These are phyloP conservation scores for Mycena vulgaris DNA, from an alignment of 768 basidiomycete species.

Conservation along the genomic window DNA sequence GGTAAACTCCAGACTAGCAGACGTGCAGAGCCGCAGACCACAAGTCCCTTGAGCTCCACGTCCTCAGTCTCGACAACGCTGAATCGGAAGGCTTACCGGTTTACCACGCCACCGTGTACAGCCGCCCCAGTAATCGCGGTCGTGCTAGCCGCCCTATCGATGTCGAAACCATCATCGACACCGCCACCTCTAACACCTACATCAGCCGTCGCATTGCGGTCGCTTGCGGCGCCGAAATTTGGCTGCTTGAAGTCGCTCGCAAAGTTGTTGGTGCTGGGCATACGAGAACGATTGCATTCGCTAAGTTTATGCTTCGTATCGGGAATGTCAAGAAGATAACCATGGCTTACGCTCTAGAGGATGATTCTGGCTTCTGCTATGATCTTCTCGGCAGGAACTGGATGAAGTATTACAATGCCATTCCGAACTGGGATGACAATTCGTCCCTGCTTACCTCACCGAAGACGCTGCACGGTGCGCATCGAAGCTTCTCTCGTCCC, in stretches of 20 bases:
- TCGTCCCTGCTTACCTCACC: slow-evolving; percentile 22
- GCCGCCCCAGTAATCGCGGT: neutral
- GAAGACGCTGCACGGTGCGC: slow-evolving; percentile 10
- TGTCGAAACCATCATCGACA: slow-evolving; percentile 32
- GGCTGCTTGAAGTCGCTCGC: neutral
- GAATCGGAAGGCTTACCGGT: slow-evolving; percentile 21
- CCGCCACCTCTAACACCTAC: slow-evolving; percentile 30
- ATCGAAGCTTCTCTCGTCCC: slow-evolving; percentile 17
- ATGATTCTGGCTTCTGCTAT: slow-evolving; percentile 25
- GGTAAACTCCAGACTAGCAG: too few relatives aligned
- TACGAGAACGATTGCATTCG: slow-evolving; percentile 19
- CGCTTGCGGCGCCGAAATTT: slow-evolving; percentile 5
- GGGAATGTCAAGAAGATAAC: slow-evolving; percentile 26
- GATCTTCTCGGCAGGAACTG: slow-evolving; percentile 25
- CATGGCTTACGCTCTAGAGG: slow-evolving; percentile 22
- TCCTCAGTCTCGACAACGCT: slow-evolving; percentile 8
- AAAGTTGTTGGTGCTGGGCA: slow-evolving; percentile 31
- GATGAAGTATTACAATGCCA: slow-evolving; percentile 12
- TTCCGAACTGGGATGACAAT: slow-evolving; percentile 27
- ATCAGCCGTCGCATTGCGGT: slow-evolving; percentile 7
- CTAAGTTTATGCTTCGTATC: slow-evolving; percentile 23
- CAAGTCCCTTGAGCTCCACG: neutral
- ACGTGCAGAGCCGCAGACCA: neutral
- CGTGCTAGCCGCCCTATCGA: neutral
- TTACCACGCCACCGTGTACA: slow-evolving; percentile 11